Evolutionary conservation across 1,284 basidiomycete genomes (phyloP), one percentile per base, ranked within the genome.

Genomic region (Tylopilus sp.): DNA sequence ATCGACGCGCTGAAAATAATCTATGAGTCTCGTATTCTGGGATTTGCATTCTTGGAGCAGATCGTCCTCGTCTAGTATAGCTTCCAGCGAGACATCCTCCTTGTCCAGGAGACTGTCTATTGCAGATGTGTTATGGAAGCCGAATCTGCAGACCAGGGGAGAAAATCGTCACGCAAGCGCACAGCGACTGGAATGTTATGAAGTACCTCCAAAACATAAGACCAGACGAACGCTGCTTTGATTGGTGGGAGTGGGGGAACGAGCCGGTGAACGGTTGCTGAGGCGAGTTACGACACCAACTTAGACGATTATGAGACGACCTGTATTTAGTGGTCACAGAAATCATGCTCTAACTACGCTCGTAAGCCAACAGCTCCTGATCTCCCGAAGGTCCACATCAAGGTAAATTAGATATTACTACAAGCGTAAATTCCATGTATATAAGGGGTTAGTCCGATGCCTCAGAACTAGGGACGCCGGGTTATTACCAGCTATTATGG

Each of bases 41-140:
- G 89, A 79, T 71, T 98, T 98, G 79, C 92, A 94, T 69, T 98
- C 95, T 68, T 92, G 90, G 44, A 98, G 74, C 47, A 97, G 76
- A 68, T 97, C 94, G 66, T 92, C 89, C 72, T 97, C 92, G 72
- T 97, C 93, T 49, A 98, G 76, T 50, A 98, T 84, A 43, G 92
- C 87, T 70, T 97, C 94, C 42, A 97, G 77, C 34, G 82, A 77
- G 55, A 89, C 84, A 59, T 89, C 86, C 57, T 89, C 86, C 74
- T 87, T 87, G 77, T 90, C 86, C 57, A 91, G 79, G 54, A 91
- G 77, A 64, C 78, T 79, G 78, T 91, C 88, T 72, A 91, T 89
- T 52, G 83, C 76, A 50, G 86, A 89, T 49, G 82, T 83, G 75
- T 88, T 87, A 69, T 87, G 82, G 70, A 91, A 90, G 55, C 86